Evolutionary conservation across 768 basidiomycete genomes (phyloP).

Genomic region (Termitomyces sp.): DNA sequence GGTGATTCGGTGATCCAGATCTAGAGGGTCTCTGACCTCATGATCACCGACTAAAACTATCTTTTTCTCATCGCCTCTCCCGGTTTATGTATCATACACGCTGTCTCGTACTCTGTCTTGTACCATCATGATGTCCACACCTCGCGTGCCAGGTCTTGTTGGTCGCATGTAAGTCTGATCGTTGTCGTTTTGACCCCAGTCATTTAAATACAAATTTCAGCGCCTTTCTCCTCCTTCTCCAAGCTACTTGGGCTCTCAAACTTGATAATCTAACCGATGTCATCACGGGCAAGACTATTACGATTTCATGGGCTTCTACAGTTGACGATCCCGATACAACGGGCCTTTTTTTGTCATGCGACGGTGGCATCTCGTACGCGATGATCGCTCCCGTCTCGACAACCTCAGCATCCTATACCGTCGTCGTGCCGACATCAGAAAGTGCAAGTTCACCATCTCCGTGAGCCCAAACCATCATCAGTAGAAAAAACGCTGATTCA

Average conservation of each 20-base stretch:
- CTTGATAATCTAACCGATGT: not conserved
- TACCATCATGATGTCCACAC: not conserved
- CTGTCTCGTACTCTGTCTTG: not conserved
- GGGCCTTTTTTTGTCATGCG: constrained; percentile 2
- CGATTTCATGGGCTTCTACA: not conserved
- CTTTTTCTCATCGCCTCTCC: not conserved
- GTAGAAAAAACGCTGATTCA: not conserved
- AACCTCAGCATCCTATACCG: not conserved
- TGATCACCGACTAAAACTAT: not conserved
- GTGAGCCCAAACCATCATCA: not conserved
- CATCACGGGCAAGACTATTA: not conserved
- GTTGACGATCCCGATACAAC: not conserved
- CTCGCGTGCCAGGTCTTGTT: not conserved
- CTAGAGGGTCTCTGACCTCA: too few relatives aligned
- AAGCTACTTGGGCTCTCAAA: not conserved
- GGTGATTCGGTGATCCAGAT: not conserved
- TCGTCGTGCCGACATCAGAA: not conserved
- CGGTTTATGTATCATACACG: not conserved
- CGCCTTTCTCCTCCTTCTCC: not conserved
- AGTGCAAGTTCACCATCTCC: not conserved
- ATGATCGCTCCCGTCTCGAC: not conserved
- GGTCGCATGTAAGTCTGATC: not conserved
- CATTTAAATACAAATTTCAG: not conserved
- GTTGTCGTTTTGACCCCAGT: not conserved
- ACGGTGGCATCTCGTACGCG: not conserved